Conservation (phyloP, 1,139 yeast genomes). For the Torulaspora globosa region DNA sequence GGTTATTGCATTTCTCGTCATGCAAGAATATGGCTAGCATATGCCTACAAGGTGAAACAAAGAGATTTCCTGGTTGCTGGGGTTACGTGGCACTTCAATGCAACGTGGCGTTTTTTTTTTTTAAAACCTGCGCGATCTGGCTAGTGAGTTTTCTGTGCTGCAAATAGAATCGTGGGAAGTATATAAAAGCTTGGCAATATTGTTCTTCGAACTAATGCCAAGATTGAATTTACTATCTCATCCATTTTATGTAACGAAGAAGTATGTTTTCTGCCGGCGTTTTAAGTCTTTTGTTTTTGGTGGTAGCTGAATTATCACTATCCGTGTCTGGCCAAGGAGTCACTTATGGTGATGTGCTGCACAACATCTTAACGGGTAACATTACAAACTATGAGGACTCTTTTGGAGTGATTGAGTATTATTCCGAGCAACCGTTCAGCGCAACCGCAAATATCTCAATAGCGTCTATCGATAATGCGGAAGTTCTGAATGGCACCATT, state of each 20-base stretch:
- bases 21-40: too few species aligned
- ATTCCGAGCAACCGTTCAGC: not conserved
- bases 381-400: not conserved
- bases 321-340: not conserved
- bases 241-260: not conserved
- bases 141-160: not conserved
- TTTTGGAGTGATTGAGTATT: not conserved
- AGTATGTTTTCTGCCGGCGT: not conserved
- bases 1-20: too few species aligned
- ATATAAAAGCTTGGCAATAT: not conserved
- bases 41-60: too few species aligned
- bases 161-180: not conserved
- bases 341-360: not conserved
- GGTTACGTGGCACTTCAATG: not conserved
- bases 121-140: not conserved
- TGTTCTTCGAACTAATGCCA: not conserved
- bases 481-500: not conserved
- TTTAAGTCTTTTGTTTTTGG: not conserved
- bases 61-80: too few species aligned
- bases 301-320: not conserved
- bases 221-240: not conserved
- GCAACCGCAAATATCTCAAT: not conserved
- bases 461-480: not conserved
- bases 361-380: not conserved
- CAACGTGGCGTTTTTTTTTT: not conserved